phyloP scores from a whole-genome alignment of 768 basidiomycete genomes.

The Paxillus ammoniavirescens region DNA sequence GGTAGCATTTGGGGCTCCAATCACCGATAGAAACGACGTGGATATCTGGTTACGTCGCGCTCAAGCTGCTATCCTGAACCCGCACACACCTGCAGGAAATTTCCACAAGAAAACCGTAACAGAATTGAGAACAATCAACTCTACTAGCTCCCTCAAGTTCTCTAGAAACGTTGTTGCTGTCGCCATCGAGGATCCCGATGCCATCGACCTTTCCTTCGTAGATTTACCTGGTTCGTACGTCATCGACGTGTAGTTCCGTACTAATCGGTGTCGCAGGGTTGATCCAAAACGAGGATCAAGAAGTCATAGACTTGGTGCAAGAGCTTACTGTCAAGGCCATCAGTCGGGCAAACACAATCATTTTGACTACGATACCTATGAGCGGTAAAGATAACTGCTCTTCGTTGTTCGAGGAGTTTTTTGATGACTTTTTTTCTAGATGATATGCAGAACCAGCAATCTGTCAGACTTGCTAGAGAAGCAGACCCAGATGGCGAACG shows the following conservation, averaged over 20 bases:
- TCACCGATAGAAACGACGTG: constrained; percentile 32
- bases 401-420: not conserved
- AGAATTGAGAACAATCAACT: constrained; percentile 26
- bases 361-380: constrained; percentile 67
- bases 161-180: constrained; percentile 52
- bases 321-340: constrained; percentile 50
- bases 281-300: constrained; percentile 50
- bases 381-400: constrained; percentile 39
- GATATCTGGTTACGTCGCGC: constrained; percentile 47
- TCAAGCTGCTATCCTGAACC: constrained; percentile 44
- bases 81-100: constrained; percentile 4
- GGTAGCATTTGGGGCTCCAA: constrained; percentile 27
- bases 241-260: not conserved
- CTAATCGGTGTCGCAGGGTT: constrained; percentile 39
- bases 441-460: constrained; percentile 65
- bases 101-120: constrained; percentile 24
- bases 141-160: constrained; percentile 34
- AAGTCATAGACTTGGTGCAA: constrained; percentile 44
- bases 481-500: constrained; percentile 54
- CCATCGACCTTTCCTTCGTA: constrained; percentile 50
- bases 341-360: constrained; percentile 48
- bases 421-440: constrained; percentile 36
- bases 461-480: constrained; percentile 49
- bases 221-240: constrained; percentile 48
- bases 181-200: constrained; percentile 41